These are phyloP conservation scores for Leucoagaricus sp. DNA, from an alignment of 1,284 basidiomycete genomes.

Conservation along the genomic window DNA sequence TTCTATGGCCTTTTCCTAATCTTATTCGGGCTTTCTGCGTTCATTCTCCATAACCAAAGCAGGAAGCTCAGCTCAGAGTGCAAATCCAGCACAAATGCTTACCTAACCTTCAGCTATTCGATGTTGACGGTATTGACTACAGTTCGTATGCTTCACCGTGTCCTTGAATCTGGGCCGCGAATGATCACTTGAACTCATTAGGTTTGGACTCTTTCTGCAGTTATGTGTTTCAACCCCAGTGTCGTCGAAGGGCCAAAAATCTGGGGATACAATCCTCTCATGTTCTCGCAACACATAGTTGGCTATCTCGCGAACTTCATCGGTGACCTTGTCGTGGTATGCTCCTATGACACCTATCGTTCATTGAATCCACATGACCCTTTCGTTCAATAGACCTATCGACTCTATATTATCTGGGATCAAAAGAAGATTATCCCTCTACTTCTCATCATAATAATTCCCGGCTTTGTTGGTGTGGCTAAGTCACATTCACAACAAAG, in stretches of 20 bases:
- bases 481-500: neutral
- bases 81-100: neutral
- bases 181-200: neutral
- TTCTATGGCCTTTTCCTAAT: constrained; percentile 6
- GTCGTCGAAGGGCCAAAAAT: neutral
- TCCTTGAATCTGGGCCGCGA: too few species aligned
- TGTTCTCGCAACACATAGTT: constrained; percentile 5
- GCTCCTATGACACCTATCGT: too few species aligned
- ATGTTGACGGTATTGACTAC: neutral
- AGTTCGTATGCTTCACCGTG: neutral
- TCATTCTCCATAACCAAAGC: constrained; percentile 6
- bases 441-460: neutral
- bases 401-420: constrained; percentile 9
- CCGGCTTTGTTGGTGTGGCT: neutral
- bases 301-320: constrained; percentile 5
- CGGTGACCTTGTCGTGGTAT: constrained; percentile 4
- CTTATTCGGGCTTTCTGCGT: neutral
- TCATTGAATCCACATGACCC: neutral
- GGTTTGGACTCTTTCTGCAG: neutral
- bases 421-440: neutral
- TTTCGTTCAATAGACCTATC: neutral
- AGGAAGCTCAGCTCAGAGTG: neutral
- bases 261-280: neutral
- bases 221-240: constrained; percentile 8
- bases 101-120: constrained; percentile 1